Conservation (phyloP, 2,329 filamentous ascomycete species). For the Monilinia aucupariae region DNA sequence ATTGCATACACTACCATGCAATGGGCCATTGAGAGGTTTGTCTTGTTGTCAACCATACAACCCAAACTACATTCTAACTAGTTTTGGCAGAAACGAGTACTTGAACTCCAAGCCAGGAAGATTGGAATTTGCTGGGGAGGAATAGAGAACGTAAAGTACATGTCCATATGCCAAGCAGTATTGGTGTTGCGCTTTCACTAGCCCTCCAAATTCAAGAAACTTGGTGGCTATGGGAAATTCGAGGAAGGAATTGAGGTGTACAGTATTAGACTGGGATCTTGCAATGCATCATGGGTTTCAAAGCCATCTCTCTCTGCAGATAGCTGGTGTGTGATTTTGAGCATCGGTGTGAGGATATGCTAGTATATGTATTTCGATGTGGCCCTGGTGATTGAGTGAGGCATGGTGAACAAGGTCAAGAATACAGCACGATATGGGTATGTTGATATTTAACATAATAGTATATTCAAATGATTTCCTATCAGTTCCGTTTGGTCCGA, state of each 20-base stretch:
- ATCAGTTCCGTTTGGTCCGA: neutral
- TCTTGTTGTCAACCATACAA: constrained; percentile 21
- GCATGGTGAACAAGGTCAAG: neutral
- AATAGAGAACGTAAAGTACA: constrained; percentile 28
- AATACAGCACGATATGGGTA: neutral
- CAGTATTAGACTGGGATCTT: constrained; percentile 30
- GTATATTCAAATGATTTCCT: too few relatives aligned
- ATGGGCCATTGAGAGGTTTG: constrained; percentile 88
- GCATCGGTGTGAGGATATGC: neutral
- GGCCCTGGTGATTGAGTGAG: neutral
- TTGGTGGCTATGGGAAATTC: constrained; percentile 18
- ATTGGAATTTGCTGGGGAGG: constrained; percentile 43
- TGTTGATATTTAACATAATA: too few relatives aligned
- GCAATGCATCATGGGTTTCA: constrained; percentile 25
- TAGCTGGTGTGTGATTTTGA: neutral
- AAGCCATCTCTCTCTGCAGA: neutral
- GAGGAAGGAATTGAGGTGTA: constrained; percentile 25
- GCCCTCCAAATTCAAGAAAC: constrained; percentile 19
- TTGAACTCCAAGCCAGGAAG: constrained; percentile 74
- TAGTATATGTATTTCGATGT: neutral
- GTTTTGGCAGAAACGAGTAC: constrained; percentile 62
- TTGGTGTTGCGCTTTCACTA: constrained; percentile 28
- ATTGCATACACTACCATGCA: constrained; percentile 76
- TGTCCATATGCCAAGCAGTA: constrained; percentile 24
- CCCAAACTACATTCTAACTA: neutral